Evolutionary conservation across 306 rosid species (phyloP).

Genomic region (Carpinus fangiana): DNA sequence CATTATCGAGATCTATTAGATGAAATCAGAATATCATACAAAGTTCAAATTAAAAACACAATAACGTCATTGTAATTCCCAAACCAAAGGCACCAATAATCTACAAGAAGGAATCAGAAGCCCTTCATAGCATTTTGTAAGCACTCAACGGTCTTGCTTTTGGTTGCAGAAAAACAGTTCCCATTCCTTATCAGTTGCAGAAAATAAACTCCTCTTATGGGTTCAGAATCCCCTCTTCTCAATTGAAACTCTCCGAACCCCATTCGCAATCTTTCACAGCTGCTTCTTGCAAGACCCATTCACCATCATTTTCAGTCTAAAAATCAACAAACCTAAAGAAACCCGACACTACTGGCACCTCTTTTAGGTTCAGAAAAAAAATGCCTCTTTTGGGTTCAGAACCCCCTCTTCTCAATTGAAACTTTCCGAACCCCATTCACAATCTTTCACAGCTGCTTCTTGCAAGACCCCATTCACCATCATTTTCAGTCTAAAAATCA

Average conservation of each 20-base stretch:
- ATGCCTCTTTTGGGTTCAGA: neutral
- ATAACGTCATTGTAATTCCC: neutral
- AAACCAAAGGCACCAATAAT: neutral
- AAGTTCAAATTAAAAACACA: neutral
- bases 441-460: neutral
- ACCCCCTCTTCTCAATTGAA: neutral
- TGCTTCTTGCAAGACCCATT: no score
- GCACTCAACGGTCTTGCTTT: neutral
- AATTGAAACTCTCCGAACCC: slow-evolving; percentile 7
- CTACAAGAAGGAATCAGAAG: neutral
- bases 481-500: no score
- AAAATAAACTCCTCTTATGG: neutral
- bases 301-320: neutral
- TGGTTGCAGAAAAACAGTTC: neutral
- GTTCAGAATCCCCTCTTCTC: neutral
- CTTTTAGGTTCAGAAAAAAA: neutral
- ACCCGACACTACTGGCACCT: neutral
- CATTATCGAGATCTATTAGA: neutral
- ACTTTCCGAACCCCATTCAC: slow-evolving; percentile 7
- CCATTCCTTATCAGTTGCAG: neutral
- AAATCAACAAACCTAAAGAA: neutral
- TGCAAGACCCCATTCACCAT: no score
- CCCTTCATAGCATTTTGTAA: neutral
- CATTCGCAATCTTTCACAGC: neutral
- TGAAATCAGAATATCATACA: neutral